Base-by-base conservation (phyloP, 257 asterid genomes). In the Plantago major region DNA sequence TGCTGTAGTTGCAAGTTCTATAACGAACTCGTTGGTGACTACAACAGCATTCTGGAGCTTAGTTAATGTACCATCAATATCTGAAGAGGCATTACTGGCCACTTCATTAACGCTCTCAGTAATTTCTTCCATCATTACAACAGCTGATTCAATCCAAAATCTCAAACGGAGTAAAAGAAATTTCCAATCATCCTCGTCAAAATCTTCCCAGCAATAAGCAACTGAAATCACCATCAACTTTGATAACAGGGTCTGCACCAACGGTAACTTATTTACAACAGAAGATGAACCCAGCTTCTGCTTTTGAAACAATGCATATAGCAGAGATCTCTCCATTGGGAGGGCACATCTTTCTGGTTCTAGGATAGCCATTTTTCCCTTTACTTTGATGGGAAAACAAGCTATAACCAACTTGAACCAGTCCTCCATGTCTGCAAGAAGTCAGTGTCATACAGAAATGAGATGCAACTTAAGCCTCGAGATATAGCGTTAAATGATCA, bases 121-220 rank as follows among this genome's bases (percentile, higher is more conserved):
- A 75, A 82, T 67, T 68, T 93, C 99, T 78, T 93, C 99, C 90
- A 87, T 74, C 74, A 74, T 61, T 14, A 87, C 83, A 55, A 87
- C 99, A 54, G 90, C 82, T 47, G 87, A 74, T 69, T 87, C 99
- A 52, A 89, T 83, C 97, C 96, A 93, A 78, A 82, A 78, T 80
- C 99, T 89, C 68, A 87, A 73, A 66, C 79, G 85, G 72, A 82
- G 85, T 73, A 93, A 65, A 63, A 74, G 81, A 71, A 81, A 93
- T 60, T 81, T 89, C 99, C 99, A 93, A 75, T 93, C 99, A 69
- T 87, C 94, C 71, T 87, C 92, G 71, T 70, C 73, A 71, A 93
- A 89, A 62, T 85, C 79, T 65, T 87, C 94, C 94, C 94, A 89
- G 76, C 99, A 93, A 70, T 93, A 93, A 66, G 90, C 97, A 58